A percentile compares a stretch with the other conserved stretches of the same genome.
phyloP scores from a whole-genome alignment of 352 stramenopile genomes.

The Plasmopara halstedii region DNA sequence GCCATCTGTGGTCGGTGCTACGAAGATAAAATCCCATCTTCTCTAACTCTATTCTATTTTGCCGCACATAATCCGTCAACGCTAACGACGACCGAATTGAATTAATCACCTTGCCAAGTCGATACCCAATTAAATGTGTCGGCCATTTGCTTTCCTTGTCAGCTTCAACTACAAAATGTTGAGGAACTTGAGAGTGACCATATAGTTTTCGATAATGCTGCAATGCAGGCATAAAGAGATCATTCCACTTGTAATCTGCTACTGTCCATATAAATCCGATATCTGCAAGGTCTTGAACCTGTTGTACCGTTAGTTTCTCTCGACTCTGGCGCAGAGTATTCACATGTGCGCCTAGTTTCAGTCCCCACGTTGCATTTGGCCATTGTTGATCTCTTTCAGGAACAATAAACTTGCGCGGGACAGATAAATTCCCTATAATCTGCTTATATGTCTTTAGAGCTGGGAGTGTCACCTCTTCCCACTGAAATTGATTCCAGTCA shows the following conservation, averaged over 20 bases:
- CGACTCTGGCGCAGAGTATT: constrained; percentile 24
- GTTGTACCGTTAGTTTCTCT: constrained; percentile 14
- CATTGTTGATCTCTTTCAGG: constrained; percentile 20
- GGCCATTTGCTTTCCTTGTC: constrained; percentile 19
- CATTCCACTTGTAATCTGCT: constrained; percentile 28
- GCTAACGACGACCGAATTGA: constrained; percentile 25
- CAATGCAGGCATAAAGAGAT: constrained; percentile 31
- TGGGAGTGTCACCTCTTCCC: constrained; percentile 19
- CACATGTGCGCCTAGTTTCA: constrained; percentile 32
- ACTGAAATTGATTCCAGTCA: constrained; percentile 42
- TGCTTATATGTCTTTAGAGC: constrained; percentile 28
- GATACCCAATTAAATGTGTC: constrained; percentile 23
- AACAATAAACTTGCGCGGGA: constrained; percentile 33
- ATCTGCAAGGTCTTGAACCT: constrained; percentile 25
- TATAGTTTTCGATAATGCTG: constrained; percentile 27
- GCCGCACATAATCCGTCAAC: constrained; percentile 27
- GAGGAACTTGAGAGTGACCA: constrained; percentile 32
- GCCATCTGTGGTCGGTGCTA: constrained; percentile 42
- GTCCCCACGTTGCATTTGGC: constrained; percentile 27
- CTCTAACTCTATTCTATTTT: constrained; percentile 26
- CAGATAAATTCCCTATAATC: constrained; percentile 25
- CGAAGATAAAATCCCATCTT: constrained; percentile 44
- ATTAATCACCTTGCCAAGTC: constrained; percentile 43
- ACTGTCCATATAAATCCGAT: constrained; percentile 39
- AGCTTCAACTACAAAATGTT: constrained; percentile 28